Evolutionary conservation across 768 basidiomycete species (phyloP), one percentile per base, ranked within the genome.

Genomic region (Boletellus ananas): DNA sequence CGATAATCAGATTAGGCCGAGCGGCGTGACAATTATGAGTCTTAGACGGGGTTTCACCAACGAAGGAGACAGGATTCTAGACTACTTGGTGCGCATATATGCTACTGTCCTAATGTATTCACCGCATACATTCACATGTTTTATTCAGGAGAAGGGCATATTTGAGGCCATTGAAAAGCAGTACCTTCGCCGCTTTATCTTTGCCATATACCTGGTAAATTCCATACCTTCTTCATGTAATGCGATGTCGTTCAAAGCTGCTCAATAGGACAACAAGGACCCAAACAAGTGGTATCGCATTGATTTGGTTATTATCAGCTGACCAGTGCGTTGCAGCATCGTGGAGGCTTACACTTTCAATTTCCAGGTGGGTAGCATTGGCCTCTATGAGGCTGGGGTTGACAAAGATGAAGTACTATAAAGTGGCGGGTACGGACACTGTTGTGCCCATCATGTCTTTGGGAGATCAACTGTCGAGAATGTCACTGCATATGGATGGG

Each of bases 331-430:
- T 54, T 25, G 16, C 55, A 93, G 90, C 68, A 86, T 93, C 49
- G 77, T 92, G 20, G 90, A 93, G 64, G 85, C 91, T 13, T 93
- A 91, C 60, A 91, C 88, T 0, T 93, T 93, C 71, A 87, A 90
- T 60, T 90, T 93, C 60, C 78, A 83, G 57, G 88, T 86, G 57
- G 53, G 70, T 49, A 23, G 12, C 25, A 33, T 12, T 35, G 2
- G 20, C 4, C 18, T 20, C 16, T 43, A 20, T 23, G 31, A 16
- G 16, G 33, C 40, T 20, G 12, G 33, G 10, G 36, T 49, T 61
- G 25, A 63, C 45, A 42, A 20, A 34, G 37, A 34, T 2, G 44
- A 47, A 92, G 90, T 93, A 93, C 62, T 77, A 83, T 59, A 75
- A 72, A 18, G 62, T 86, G 18, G 78, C 83, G 11, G 90, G 85